Percentiles rank a stretch among this genome's conserved stretches.
Conservation (phyloP, 1,139 yeast genomes). For the Yamadazyma trypodendri region DNA sequence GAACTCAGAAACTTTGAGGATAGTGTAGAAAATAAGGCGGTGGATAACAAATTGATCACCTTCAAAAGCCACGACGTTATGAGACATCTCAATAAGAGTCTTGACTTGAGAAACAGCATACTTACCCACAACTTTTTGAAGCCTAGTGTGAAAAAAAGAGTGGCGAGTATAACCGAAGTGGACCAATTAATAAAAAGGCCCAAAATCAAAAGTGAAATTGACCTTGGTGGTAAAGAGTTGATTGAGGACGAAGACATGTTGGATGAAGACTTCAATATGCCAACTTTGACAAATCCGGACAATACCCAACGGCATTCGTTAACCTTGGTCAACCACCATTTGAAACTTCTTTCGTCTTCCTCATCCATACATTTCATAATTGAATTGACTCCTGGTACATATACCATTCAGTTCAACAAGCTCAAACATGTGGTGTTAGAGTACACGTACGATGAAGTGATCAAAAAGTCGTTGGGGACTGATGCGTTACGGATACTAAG, state of each 20-base stretch:
- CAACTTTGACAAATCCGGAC: slow-evolving; percentile 9
- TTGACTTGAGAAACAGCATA: slow-evolving; percentile 53
- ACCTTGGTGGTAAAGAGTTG: slow-evolving; percentile 17
- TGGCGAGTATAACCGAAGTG: slow-evolving; percentile 19
- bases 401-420: slow-evolving; percentile 41
- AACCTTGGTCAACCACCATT: slow-evolving; percentile 42
- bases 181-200: slow-evolving; percentile 32
- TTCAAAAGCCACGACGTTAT: slow-evolving; percentile 57
- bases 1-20: slow-evolving; percentile 29
- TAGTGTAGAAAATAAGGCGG: slow-evolving; percentile 34
- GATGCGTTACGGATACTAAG: slow-evolving; percentile 64
- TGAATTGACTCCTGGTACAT: slow-evolving; percentile 43
- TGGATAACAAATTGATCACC: slow-evolving; percentile 39
- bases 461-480: slow-evolving; percentile 56
- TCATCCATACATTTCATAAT: slow-evolving; percentile 45
- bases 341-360: slow-evolving; percentile 51
- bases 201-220: slow-evolving; percentile 36
- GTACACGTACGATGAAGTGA: slow-evolving; percentile 57
- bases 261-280: no score
- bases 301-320: slow-evolving; percentile 19
- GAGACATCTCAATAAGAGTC: slow-evolving; percentile 39
- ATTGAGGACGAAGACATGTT: slow-evolving; percentile 5
- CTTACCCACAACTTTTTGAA: slow-evolving; percentile 34
- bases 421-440: slow-evolving; percentile 49
- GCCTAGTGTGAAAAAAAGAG: slow-evolving; percentile 30